Evolutionary conservation across 1,139 yeast genomes (phyloP).

Genomic region (Candida mesenterica): DNA sequence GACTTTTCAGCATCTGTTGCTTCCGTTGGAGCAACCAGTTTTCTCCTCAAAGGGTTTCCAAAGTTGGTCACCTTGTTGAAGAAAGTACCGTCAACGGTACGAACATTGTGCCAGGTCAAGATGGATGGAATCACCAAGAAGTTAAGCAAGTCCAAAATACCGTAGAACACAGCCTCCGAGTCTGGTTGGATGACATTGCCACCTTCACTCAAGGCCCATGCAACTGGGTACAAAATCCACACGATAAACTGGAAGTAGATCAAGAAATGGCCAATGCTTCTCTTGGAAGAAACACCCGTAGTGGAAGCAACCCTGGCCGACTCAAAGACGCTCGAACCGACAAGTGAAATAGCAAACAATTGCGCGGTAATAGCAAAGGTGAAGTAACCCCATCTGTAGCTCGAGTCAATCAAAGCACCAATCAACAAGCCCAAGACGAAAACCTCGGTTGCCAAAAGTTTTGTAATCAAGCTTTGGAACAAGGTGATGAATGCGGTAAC

Average conservation of each 20-base stretch:
- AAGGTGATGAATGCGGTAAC: constrained; percentile 23
- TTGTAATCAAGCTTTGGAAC: constrained; percentile 25
- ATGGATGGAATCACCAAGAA: constrained; percentile 43
- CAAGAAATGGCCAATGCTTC: constrained; percentile 21
- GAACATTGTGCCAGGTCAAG: constrained; percentile 31
- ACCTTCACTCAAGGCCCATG: constrained; percentile 68
- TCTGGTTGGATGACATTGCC: constrained; percentile 66
- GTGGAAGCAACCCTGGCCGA: constrained; percentile 11
- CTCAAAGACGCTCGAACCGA: constrained; percentile 17
- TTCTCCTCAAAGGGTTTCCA: constrained; percentile 4
- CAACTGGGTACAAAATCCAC: constrained; percentile 52
- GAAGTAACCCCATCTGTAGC: constrained; percentile 69
- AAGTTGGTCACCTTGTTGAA: constrained; percentile 17
- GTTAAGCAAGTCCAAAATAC: constrained; percentile 53
- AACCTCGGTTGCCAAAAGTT: constrained; percentile 45
- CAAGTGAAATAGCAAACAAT: constrained; percentile 35
- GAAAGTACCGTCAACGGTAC: constrained; percentile 30
- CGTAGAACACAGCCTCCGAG: constrained; percentile 66
- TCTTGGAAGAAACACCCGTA: not conserved
- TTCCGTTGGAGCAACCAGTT: constrained; percentile 2
- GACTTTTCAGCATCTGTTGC: constrained; percentile 20
- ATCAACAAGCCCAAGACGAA: constrained; percentile 54
- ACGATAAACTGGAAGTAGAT: constrained; percentile 33
- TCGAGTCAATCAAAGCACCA: constrained; percentile 52
- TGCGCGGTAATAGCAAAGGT: constrained; percentile 38